These are phyloP conservation scores for Conringia planisiliqua DNA, from an alignment of 345 rosid genomes.

Conservation along the genomic window DNA sequence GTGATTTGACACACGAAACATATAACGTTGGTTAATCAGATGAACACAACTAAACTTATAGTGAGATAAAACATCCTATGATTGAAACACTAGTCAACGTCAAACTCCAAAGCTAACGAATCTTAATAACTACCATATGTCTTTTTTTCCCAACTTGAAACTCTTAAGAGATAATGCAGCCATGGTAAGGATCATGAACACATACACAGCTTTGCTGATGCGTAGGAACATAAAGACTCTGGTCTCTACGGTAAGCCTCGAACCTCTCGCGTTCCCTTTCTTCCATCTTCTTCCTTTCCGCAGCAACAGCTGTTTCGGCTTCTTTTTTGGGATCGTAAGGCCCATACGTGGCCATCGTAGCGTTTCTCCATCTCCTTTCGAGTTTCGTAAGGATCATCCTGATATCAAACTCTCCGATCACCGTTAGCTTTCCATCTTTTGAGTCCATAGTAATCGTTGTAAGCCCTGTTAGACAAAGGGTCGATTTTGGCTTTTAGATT, in stretches of 20 bases:
- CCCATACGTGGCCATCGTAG: slow-evolving; percentile 48
- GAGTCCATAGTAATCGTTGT: slow-evolving; percentile 45
- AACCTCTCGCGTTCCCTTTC: not conserved
- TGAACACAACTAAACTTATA: not conserved
- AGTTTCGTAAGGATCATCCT: slow-evolving; percentile 38
- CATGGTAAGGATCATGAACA: not conserved
- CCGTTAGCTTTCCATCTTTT: slow-evolving; percentile 55
- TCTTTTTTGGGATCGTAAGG: slow-evolving; percentile 22
- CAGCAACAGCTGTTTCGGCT: not conserved
- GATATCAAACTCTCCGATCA: slow-evolving; percentile 54
- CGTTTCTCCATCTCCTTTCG: slow-evolving; percentile 31
- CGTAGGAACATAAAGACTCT: not conserved
- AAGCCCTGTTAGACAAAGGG: not conserved
- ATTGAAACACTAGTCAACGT: not conserved
- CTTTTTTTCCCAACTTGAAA: not conserved
- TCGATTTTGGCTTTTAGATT: not conserved
- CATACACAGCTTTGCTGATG: not conserved
- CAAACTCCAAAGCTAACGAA: not conserved
- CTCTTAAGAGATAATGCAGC: not conserved
- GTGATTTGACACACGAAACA: not conserved
- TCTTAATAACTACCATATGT: not conserved
- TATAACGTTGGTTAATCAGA: not conserved
- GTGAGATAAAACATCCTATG: not conserved
- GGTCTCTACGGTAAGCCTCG: not conserved
- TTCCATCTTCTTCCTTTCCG: slow-evolving; percentile 48